These are phyloP conservation scores for Taphrina betulina DNA, from an alignment of 1,139 yeast genomes.

Conservation along the genomic window DNA sequence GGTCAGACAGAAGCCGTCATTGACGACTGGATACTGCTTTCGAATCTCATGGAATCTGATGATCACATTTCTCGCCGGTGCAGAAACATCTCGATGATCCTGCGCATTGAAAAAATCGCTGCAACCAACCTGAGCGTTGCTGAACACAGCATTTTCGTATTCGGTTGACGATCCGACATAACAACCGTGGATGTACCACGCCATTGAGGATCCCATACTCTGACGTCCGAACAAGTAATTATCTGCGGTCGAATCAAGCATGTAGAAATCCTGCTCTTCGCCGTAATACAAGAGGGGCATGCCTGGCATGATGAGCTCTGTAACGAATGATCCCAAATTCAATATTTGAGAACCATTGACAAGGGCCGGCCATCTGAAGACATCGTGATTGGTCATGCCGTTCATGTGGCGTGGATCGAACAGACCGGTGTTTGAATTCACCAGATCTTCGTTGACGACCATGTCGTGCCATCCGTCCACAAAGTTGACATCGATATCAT, in stretches of 20 bases:
- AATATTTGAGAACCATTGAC: constrained; percentile 26
- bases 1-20: constrained; percentile 30
- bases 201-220: constrained; percentile 33
- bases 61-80: constrained; percentile 11
- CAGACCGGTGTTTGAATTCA: constrained; percentile 33
- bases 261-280: constrained; percentile 35
- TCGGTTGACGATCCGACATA: constrained; percentile 24
- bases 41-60: constrained; percentile 29
- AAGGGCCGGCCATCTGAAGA: constrained; percentile 35
- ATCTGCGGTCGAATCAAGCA: constrained; percentile 33
- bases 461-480: constrained; percentile 33
- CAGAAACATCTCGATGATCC: constrained; percentile 34
- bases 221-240: constrained; percentile 35
- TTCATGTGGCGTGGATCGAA: constrained; percentile 35
- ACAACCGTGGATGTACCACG: constrained; percentile 35
- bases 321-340: constrained; percentile 32
- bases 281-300: constrained; percentile 33
- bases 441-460: constrained; percentile 32
- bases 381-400: constrained; percentile 36
- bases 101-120: constrained; percentile 29
- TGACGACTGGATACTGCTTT: constrained; percentile 16
- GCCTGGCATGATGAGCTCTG: constrained; percentile 33
- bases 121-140: constrained; percentile 30
- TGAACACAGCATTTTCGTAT: constrained; percentile 18
- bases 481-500: constrained; percentile 26